Conservation (phyloP, 495 filamentous ascomycete species). For the Penicillium diatomitis region DNA sequence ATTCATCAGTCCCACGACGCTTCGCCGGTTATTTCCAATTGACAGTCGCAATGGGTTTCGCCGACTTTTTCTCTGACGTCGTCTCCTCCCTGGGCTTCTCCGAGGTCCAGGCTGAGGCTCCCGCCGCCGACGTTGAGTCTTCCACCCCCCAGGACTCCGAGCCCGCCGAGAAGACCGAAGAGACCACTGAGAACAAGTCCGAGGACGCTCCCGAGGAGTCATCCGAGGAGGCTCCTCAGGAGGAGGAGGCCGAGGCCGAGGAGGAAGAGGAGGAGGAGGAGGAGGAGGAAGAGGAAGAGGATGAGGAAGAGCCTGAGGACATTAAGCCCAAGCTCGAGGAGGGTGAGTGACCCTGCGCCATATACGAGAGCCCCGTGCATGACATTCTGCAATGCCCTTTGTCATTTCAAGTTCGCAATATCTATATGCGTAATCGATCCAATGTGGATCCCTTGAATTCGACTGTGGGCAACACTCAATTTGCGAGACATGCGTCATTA, state of each 20-base stretch:
- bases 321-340: constrained; percentile 81
- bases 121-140: constrained; percentile 42
- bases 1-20: constrained; percentile 12
- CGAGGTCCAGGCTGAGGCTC: constrained; percentile 53
- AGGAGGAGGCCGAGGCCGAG: constrained; percentile 37
- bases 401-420: background rate
- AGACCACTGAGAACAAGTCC: constrained; percentile 22
- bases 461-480: background rate
- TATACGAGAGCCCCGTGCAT: background rate
- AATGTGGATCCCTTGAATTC: constrained; percentile 1
- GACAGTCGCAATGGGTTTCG: constrained; percentile 50
- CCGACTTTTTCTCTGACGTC: constrained; percentile 56
- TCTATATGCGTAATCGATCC: background rate
- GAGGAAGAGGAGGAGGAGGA: constrained; percentile 37
- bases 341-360: constrained; percentile 51
- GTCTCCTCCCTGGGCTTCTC: constrained; percentile 47
- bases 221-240: constrained; percentile 36
- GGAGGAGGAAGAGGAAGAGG: constrained; percentile 75
- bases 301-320: constrained; percentile 84
- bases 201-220: constrained; percentile 27
- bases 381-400: background rate
- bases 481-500: background rate
- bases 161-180: constrained; percentile 38
- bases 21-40: constrained; percentile 28
- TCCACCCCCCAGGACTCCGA: constrained; percentile 40